Base-by-base conservation (phyloP, 1,139 yeast species). In the Saccharomycopsis hybrid region DNA sequence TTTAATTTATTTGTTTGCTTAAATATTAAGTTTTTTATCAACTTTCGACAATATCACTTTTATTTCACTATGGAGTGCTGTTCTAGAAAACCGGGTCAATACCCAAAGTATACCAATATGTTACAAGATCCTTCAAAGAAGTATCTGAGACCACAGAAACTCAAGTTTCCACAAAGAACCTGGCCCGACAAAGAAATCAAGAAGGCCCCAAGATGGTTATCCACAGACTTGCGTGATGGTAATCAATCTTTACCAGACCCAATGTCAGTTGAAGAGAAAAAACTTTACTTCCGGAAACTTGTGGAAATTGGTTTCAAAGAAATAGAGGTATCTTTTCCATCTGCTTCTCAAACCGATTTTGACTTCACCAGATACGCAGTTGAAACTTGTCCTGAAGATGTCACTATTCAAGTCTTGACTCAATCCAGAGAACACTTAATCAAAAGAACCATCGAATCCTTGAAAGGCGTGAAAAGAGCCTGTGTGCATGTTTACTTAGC, bases 211-310 rank as follows among this genome's bases (percentile, higher is more conserved):
- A 76, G 97, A 65, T 92, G 97, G 97, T 77, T 92, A 50, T 85
- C 96, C 5, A 92, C 97, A 2, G 97, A 92, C 65, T 76, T 92
- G 60, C 78, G 97, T 67, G 98, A 92, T 65, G 98, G 98, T 52
- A 92, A 92, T 71, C 97, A 92, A 70, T 86, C 97, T 8, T 76
- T 92, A 58, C 97, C 97, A 7, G 97, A 92, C 68, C 97, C 97
- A 49, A 92, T 92, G 97, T 77, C 88, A 32, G 79, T 89, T 37
- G 85, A 76, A 39, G 96, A 92, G 66, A 92, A 92, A 71, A 87
- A 87, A 66, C 85, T 78, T 58, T 90, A 87, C 67, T 90, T 90
- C 72, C 77, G 82, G 58, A 87, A 89, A 66, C 74, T 92, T 53
- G 72, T 90, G n/a, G 92, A 87, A 40, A 72, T 89, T 46, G 97